Evolutionary conservation across 2,329 filamentous ascomycete species (phyloP), one percentile per base, ranked within the genome.

Genomic region (Didymella pinodella): DNA sequence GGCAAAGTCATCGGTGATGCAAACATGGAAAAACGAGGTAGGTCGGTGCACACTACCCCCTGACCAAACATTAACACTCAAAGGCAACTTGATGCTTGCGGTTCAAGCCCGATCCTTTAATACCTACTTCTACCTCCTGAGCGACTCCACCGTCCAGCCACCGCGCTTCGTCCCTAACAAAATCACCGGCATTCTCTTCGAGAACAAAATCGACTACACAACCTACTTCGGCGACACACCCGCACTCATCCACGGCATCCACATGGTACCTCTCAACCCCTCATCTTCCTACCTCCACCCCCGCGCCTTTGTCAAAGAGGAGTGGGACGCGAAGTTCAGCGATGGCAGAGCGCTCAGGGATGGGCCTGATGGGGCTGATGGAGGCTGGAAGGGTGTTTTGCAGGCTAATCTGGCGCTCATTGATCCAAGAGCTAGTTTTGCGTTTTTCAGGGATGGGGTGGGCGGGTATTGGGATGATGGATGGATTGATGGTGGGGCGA

Each of bases 161-260:
- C 67, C 83, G 0, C 81, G 88, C n/a, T 97, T 96, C 73, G 88
- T 91, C 63, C 85, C 82, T 41, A 98, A 98, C 82, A 93, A 90
- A 77, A 82, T 85, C 7, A 82, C 83, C 1, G 86, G 85, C 16
- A 87, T 88, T 2, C 75, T 96, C 8, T 98, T 97, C 70, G 94
- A 98, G 79, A 97, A 97, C 81, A 98, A 98, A 79, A 85, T 93
- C 53, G 92, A 98, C 75, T 92, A 97, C 77, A 90, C 90, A 3
- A 69, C 94, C 0, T 97, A 92, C 79, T 97, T 97, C 70, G 91
- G 92, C 45, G 76, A 53, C 22, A 44, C 48, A 10, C 64, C 80
- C 12, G 89, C 94, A 77, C 91, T 87, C 67, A 85, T 96, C 61
- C 82, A 88, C 73, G 86, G 90, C 57, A 93, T 94, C 67, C 90